A percentile compares a stretch with the other conserved stretches of the same genome.
Evolutionary conservation across 2,329 filamentous ascomycete genomes (phyloP).

Genomic region (Phialocephala subalpina): DNA sequence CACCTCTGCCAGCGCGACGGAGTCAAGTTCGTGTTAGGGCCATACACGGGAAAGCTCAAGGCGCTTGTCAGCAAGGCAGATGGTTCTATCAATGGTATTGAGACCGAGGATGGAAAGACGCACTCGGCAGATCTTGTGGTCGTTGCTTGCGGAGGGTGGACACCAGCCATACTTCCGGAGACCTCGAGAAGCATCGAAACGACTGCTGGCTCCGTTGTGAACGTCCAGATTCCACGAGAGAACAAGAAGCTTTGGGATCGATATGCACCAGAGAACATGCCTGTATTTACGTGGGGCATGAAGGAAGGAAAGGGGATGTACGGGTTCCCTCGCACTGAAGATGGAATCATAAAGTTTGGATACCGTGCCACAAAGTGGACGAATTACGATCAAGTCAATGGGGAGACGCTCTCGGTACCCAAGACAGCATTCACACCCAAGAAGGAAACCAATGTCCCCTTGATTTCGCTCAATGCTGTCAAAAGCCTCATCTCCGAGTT

Average conservation of each 20-base stretch:
- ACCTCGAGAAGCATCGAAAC: slow-evolving; percentile 45
- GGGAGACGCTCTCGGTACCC: neutral
- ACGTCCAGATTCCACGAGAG: slow-evolving; percentile 44
- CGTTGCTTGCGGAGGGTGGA: slow-evolving; percentile 43
- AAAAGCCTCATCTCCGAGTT: neutral
- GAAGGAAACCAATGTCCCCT: neutral
- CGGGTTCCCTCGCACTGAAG: slow-evolving; percentile 50
- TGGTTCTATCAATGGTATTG: slow-evolving; percentile 36
- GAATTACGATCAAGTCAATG: slow-evolving; percentile 44
- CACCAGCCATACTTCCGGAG: slow-evolving; percentile 42
- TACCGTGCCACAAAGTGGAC: slow-evolving; percentile 60
- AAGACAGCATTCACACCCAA: neutral
- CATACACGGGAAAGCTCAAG: slow-evolving; percentile 24
- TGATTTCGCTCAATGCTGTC: slow-evolving; percentile 1
- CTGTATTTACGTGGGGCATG: slow-evolving; percentile 38
- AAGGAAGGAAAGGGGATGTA: slow-evolving; percentile 52
- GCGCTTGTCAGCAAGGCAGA: neutral
- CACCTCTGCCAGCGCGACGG: slow-evolving; percentile 30
- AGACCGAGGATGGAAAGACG: slow-evolving; percentile 39
- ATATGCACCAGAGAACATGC: slow-evolving; percentile 46
- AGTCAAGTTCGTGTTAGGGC: slow-evolving; percentile 39
- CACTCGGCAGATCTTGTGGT: slow-evolving; percentile 40
- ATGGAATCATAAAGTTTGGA: slow-evolving; percentile 56
- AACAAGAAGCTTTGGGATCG: slow-evolving; percentile 43
- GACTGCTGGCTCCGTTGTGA: slow-evolving; percentile 48